phyloP scores from a whole-genome alignment of 2,329 filamentous ascomycete genomes.

The Fusarium drepaniforme region DNA sequence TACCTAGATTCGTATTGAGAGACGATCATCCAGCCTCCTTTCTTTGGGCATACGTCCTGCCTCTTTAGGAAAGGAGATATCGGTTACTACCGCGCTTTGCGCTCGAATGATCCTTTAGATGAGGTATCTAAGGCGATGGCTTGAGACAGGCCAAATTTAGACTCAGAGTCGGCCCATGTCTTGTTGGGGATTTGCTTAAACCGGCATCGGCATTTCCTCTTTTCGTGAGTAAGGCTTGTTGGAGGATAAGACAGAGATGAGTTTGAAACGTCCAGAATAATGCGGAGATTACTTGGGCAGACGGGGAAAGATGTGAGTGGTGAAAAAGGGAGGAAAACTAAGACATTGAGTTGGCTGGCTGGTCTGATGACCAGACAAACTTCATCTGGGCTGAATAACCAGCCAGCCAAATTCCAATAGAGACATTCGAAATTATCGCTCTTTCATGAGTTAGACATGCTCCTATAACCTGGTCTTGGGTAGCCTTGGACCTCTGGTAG shows the following conservation, averaged over 20 bases:
- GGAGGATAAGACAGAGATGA: not conserved
- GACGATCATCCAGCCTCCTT: not conserved
- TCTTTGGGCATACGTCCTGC: not conserved
- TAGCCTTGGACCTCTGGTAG: not conserved
- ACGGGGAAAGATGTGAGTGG: not conserved
- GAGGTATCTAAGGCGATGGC: not conserved
- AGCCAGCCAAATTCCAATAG: not conserved
- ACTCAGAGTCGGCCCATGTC: not conserved
- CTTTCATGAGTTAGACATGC: not conserved
- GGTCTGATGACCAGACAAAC: not conserved
- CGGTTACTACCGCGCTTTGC: not conserved
- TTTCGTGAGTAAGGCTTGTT: not conserved
- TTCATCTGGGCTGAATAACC: not conserved
- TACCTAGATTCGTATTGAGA: not conserved
- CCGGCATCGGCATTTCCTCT: not conserved
- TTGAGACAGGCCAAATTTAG: not conserved
- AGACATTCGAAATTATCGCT: not conserved
- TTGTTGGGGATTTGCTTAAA: not conserved
- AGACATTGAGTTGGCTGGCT: not conserved
- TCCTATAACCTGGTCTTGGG: not conserved
- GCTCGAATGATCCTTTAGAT: not conserved
- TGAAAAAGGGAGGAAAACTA: not conserved
- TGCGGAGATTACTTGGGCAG: not conserved
- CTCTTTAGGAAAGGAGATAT: not conserved
- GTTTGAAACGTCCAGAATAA: not conserved